Conservation (phyloP, 1,284 basidiomycete species). For the Xerocomus nothofagi region DNA sequence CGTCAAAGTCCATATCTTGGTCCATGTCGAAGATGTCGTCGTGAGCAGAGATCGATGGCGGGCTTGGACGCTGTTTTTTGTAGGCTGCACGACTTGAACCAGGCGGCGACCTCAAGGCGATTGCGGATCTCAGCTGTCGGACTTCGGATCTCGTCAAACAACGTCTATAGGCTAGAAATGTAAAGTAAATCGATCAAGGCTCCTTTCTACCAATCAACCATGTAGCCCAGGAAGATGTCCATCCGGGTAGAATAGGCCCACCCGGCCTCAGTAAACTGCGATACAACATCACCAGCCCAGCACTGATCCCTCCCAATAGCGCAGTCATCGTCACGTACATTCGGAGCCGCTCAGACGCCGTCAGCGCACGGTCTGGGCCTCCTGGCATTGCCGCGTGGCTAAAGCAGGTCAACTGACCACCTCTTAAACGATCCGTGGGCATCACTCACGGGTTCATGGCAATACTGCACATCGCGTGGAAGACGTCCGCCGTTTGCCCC, state of each 20-base stretch:
- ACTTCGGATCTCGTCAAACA: conserved; percentile 30
- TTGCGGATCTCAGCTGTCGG: conserved; percentile 41
- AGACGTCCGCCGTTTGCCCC: conserved; percentile 86
- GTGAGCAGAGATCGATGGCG: conserved; percentile 19
- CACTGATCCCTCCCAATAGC: conserved; percentile 65
- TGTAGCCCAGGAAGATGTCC: conserved; percentile 56
- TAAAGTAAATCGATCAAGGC: conserved; percentile 28
- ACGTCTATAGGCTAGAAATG: conserved; percentile 17
- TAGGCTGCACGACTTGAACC: conserved; percentile 17
- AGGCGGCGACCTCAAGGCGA: conserved; percentile 37
- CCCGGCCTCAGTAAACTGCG: conserved; percentile 65
- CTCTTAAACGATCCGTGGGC: conserved; percentile 17
- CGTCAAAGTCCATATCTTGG: conserved; percentile 71
- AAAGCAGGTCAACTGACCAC: conserved; percentile 20
- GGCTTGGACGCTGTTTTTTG: conserved; percentile 18
- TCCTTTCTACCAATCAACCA: conserved; percentile 59
- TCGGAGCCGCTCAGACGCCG: conserved; percentile 62
- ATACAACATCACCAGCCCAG: conserved; percentile 67
- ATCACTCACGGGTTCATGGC: conserved; percentile 80
- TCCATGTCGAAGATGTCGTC: conserved; percentile 53
- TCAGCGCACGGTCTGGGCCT: conserved; percentile 71
- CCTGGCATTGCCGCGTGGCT: conserved; percentile 75
- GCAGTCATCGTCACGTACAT: conserved; percentile 71
- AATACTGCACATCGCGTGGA: conserved; percentile 80
- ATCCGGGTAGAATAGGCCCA: conserved; percentile 48